Evolutionary conservation across 176 grass and related monocot species (phyloP), one percentile per base, ranked within the genome.

Genomic region (Juncus inflexus): DNA sequence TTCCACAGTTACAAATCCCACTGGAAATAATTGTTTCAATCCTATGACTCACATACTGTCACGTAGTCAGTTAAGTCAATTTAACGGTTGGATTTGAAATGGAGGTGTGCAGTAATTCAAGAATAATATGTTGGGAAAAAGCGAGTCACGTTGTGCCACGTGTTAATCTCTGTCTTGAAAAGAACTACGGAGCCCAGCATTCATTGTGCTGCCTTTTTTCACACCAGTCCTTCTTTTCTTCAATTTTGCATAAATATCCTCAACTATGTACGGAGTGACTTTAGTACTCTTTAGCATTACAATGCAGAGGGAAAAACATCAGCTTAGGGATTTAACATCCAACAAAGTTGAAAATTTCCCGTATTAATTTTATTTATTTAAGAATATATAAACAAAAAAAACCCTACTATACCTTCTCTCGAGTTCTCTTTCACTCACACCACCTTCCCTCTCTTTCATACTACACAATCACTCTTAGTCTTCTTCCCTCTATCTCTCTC

Each of bases 381-480:
- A 71, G 67, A 52, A 8, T 45, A 35, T 3, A 9, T 12, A 52
- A 57, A 52, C 6, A 58, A 70, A 70, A 70, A 42, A 10, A 15
- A 3, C 5, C 9, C 4, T 55, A 12, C 40, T 40, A 55, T 12
- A 35, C 58, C 16, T 35, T 61, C 42, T 58, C 57, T 12, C n/a
- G n/a, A n/a, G n/a, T n/a, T 38, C 53, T 57, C 52, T 2, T 52
- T 58, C 67, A 57, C 4, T 40, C 38, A 69, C 40, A 50, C 10
- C 37, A 38, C 12, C 35, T 42, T 53, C 64, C 40, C 45, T 15
- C 15, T 35, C 45, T 15, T n/a, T 35, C 9, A 28, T 42, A 58
- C 64, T 41, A 60, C 65, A 52, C 28, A 62, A 60, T 75, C 66
- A 57, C 74, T 15, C 76, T 11, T 15, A 63, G 50, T 65, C 54